These are phyloP conservation scores for Babesia ovata DNA, from an alignment of 169 alveolate genomes.

Conservation along the genomic window DNA sequence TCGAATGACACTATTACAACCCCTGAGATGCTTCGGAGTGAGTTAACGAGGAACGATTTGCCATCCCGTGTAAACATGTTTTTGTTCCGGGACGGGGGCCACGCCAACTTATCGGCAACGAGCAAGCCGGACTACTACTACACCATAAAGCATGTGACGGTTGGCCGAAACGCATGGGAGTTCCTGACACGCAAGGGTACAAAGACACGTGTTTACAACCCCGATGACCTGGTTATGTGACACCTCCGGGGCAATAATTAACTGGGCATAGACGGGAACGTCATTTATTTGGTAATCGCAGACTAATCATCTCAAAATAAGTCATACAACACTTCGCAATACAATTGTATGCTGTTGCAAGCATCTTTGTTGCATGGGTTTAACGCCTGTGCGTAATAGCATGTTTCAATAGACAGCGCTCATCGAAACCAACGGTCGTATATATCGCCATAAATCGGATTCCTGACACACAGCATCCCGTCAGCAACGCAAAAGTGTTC, in stretches of 20 bases:
- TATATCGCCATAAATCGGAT: background rate
- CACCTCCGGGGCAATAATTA: too few species aligned
- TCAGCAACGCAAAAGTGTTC: too few species aligned
- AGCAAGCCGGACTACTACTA: slow-evolving; percentile 29
- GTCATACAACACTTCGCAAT: too few species aligned
- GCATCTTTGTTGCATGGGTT: too few species aligned
- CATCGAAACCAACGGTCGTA: background rate
- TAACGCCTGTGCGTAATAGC: too few species aligned
- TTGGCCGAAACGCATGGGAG: slow-evolving; percentile 33
- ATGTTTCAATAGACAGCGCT: background rate
- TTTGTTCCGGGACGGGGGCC: slow-evolving; percentile 57
- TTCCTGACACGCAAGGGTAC: slow-evolving; percentile 30
- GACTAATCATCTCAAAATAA: too few species aligned
- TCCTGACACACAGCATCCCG: background rate
- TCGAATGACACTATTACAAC: slow-evolving; percentile 51
- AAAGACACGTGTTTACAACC: slow-evolving; percentile 10
- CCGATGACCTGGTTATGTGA: slow-evolving; percentile 2
- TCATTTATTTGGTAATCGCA: too few species aligned
- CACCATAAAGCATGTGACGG: slow-evolving; percentile 29
- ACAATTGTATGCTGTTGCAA: too few species aligned
- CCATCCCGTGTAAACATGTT: slow-evolving; percentile 14
- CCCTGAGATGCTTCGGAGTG: slow-evolving; percentile 40
- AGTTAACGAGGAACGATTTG: slow-evolving; percentile 12
- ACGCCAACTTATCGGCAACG: slow-evolving; percentile 38
- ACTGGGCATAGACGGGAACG: too few species aligned